These are phyloP conservation scores for Polyplosphaeria fusca DNA, from an alignment of 495 filamentous ascomycete genomes.

Conservation along the genomic window DNA sequence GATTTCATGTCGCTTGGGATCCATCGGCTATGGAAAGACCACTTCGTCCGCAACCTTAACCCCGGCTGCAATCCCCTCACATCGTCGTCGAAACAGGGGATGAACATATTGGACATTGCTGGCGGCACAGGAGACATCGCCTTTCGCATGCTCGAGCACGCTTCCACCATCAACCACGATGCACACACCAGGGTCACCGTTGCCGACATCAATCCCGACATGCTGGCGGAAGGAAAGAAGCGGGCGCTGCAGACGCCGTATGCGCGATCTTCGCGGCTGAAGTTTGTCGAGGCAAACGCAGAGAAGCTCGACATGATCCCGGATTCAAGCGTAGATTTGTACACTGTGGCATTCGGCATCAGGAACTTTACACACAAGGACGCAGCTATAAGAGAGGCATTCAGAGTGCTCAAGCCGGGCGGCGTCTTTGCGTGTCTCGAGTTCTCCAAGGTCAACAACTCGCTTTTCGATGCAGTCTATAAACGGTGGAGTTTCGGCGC, in stretches of 20 bases:
- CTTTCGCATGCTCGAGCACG: slow-evolving; percentile 91
- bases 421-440: slow-evolving; percentile 97
- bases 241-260: slow-evolving; percentile 62
- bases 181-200: slow-evolving; percentile 76
- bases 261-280: slow-evolving; percentile 55
- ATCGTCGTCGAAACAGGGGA: slow-evolving; percentile 47
- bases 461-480: slow-evolving; percentile 77
- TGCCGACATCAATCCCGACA: slow-evolving; percentile 90
- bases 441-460: slow-evolving; percentile 77
- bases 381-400: slow-evolving; percentile 72
- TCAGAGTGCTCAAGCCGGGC: slow-evolving; percentile 85
- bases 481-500: slow-evolving; percentile 94
- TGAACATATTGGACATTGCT: slow-evolving; percentile 93
- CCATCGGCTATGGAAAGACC: slow-evolving; percentile 97
- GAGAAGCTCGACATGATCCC: slow-evolving; percentile 67
- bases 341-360: slow-evolving; percentile 97
- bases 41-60: slow-evolving; percentile 89
- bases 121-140: slow-evolving; percentile 98
- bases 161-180: slow-evolving; percentile 77
- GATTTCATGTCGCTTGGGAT: slow-evolving; percentile 97
- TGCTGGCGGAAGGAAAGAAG: slow-evolving; percentile 84
- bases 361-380: slow-evolving; percentile 91
- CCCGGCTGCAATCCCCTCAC: slow-evolving; percentile 68
- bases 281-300: slow-evolving; percentile 89
- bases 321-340: slow-evolving; percentile 70